Evolutionary conservation across 192 early-diverging fungal species (phyloP).

Genomic region (Coemansia pectinata): DNA sequence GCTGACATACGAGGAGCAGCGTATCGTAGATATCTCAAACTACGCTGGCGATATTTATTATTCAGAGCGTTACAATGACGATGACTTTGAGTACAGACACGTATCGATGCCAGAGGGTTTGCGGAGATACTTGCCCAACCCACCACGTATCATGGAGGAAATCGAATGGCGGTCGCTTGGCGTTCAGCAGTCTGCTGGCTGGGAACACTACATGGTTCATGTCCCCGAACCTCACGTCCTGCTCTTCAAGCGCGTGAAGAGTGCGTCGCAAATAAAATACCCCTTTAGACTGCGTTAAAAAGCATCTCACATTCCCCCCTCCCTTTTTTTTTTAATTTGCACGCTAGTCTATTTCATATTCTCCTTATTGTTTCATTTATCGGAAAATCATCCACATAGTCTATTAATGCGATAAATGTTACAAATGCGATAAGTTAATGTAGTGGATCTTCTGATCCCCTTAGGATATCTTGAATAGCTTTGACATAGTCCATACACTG

Average conservation of each 20-base stretch:
- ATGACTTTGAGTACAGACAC: slow-evolving; percentile 49
- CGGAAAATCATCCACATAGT: too few relatives aligned
- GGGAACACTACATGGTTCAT: slow-evolving; percentile 55
- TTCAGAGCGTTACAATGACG: slow-evolving; percentile 52
- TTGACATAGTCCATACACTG: slow-evolving; percentile 57
- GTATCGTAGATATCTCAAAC: slow-evolving; percentile 24
- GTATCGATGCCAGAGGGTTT: slow-evolving; percentile 47
- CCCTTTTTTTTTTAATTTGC: not conserved
- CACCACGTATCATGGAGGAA: slow-evolving; percentile 39
- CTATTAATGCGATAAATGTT: not conserved
- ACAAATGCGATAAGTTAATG: slow-evolving; percentile 13
- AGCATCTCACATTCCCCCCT: not conserved
- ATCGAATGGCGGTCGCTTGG: slow-evolving; percentile 44
- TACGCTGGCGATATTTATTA: slow-evolving; percentile 42
- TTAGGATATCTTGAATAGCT: slow-evolving; percentile 41
- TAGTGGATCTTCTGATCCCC: slow-evolving; percentile 47
- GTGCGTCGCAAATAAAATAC: slow-evolving; percentile 20
- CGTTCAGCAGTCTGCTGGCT: slow-evolving; percentile 51
- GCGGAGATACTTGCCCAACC: slow-evolving; percentile 47
- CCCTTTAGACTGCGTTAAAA: slow-evolving; percentile 8
- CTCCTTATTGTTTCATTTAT: not conserved
- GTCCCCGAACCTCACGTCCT: slow-evolving; percentile 53
- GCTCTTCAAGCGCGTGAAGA: slow-evolving; percentile 49
- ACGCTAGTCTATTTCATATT: not conserved
- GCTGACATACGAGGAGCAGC: slow-evolving; percentile 27